phyloP scores from a whole-genome alignment of 306 rosid species.

The Nissolia schottii region DNA sequence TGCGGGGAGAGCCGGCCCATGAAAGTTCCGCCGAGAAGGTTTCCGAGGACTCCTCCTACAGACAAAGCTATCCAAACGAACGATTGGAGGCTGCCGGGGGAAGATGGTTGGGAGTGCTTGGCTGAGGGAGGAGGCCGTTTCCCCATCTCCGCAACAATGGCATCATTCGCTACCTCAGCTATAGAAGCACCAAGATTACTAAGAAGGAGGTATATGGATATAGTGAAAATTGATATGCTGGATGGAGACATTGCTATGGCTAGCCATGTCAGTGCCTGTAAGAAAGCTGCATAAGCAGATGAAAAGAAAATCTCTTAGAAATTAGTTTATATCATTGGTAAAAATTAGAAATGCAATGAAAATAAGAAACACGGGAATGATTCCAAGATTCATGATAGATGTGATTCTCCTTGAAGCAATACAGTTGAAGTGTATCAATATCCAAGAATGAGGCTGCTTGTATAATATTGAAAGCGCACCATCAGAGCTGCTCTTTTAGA shows the following conservation, averaged over 20 bases:
- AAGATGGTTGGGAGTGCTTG: constrained; percentile 36
- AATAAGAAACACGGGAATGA: too few relatives aligned
- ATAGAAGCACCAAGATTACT: constrained; percentile 90
- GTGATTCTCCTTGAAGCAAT: neutral
- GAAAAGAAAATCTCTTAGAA: neutral
- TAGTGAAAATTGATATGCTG: constrained; percentile 47
- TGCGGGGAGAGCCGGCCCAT: constrained; percentile 51
- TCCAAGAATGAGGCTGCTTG: neutral
- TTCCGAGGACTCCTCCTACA: constrained; percentile 83
- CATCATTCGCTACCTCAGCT: constrained; percentile 94
- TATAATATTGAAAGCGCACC: neutral
- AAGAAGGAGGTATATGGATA: constrained; percentile 70
- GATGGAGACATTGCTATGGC: constrained; percentile 66
- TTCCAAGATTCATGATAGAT: neutral
- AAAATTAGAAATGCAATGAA: constrained; percentile 16
- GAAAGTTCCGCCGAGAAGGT: constrained; percentile 65
- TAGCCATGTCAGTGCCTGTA: constrained; percentile 91
- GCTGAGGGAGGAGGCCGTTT: constrained; percentile 50
- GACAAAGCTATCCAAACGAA: constrained; percentile 91
- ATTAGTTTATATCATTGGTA: neutral
- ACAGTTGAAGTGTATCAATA: neutral
- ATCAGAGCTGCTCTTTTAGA: neutral
- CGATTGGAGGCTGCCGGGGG: constrained; percentile 78
- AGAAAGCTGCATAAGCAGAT: constrained; percentile 61
- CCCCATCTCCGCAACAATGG: constrained; percentile 83